phyloP scores from a whole-genome alignment of 1,284 basidiomycete species.

The Rhodotorula sp. region DNA sequence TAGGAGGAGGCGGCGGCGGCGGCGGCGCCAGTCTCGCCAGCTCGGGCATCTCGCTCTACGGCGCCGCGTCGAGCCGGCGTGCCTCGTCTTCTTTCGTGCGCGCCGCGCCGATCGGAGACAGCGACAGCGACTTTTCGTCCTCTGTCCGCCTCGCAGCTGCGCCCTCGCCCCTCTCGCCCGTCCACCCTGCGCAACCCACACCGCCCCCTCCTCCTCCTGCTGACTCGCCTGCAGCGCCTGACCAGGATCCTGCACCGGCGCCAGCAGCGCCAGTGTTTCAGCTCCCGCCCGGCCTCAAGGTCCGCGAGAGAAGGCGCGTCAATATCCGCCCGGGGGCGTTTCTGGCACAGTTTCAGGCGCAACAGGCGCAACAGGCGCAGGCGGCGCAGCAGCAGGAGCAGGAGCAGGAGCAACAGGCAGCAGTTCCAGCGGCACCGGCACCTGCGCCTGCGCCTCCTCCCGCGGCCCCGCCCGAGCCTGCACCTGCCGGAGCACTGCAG shows the following conservation, averaged over 20 bases:
- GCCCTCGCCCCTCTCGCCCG: not conserved
- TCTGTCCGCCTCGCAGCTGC: not conserved
- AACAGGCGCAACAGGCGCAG: too few relatives aligned
- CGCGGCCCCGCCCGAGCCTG: not conserved
- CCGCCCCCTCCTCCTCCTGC: not conserved
- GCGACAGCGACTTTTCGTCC: not conserved
- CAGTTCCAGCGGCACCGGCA: not conserved
- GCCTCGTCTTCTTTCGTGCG: not conserved
- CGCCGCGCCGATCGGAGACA: not conserved
- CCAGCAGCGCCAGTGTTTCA: constrained; percentile 14
- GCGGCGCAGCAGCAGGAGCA: too few relatives aligned
- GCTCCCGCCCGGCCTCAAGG: constrained; percentile 13
- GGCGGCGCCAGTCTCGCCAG: constrained; percentile 6
- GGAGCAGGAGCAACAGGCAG: too few relatives aligned
- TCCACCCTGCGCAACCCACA: not conserved
- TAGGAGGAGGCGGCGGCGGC: not conserved
- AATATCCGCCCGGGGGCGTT: constrained; percentile 17
- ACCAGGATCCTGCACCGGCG: not conserved
- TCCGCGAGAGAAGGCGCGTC: constrained; percentile 35
- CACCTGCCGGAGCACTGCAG: not conserved
- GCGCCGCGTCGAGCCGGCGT: not conserved
- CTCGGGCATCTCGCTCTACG: constrained; percentile 32
- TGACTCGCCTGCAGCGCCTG: not conserved
- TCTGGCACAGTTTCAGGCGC: too few relatives aligned
- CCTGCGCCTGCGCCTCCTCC: not conserved